These are phyloP conservation scores for Amaranthus cruentus DNA, from an alignment of 148 eudicot species.

Conservation along the genomic window DNA sequence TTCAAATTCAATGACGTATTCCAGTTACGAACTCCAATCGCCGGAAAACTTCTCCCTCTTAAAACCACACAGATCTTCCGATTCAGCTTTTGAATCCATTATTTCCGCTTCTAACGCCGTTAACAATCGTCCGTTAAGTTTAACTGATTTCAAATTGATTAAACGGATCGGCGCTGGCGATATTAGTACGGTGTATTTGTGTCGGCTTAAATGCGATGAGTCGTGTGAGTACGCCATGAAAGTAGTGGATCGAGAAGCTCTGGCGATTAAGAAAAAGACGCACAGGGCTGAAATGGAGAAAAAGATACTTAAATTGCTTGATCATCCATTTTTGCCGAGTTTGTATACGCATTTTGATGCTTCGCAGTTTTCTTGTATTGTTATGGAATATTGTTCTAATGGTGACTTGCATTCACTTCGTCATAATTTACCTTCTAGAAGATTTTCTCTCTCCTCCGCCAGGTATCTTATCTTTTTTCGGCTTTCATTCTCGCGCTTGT, in stretches of 20 bases:
- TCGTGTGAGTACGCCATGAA: slow-evolving; percentile 68
- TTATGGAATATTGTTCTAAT: slow-evolving; percentile 80
- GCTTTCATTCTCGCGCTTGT: no score
- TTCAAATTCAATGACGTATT: no score
- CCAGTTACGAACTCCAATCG: slow-evolving; percentile 10
- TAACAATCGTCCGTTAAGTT: slow-evolving; percentile 26
- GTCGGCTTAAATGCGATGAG: slow-evolving; percentile 38
- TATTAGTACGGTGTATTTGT: slow-evolving; percentile 69
- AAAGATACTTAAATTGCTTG: slow-evolving; percentile 53
- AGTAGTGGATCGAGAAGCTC: slow-evolving; percentile 58
- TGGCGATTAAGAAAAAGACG: slow-evolving; percentile 51
- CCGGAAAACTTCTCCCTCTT: slow-evolving; percentile 37
- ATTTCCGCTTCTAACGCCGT: slow-evolving; percentile 23
- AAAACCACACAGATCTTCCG: slow-evolving; percentile 85
- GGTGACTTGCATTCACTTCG: slow-evolving; percentile 84
- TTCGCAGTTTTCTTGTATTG: slow-evolving; percentile 67
- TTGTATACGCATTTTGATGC: slow-evolving; percentile 74
- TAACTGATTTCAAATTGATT: slow-evolving; percentile 52
- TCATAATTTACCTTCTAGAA: slow-evolving; percentile 49
- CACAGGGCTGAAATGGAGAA: slow-evolving; percentile 71
- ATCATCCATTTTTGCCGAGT: slow-evolving; percentile 80
- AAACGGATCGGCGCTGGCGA: slow-evolving; percentile 80
- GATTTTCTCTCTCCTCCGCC: slow-evolving; percentile 58
- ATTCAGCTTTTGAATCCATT: slow-evolving; percentile 67
- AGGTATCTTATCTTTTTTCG: slow-evolving; percentile 32